Conservation (phyloP, 2,329 filamentous ascomycete genomes). For the Aspergillus unguis region DNA sequence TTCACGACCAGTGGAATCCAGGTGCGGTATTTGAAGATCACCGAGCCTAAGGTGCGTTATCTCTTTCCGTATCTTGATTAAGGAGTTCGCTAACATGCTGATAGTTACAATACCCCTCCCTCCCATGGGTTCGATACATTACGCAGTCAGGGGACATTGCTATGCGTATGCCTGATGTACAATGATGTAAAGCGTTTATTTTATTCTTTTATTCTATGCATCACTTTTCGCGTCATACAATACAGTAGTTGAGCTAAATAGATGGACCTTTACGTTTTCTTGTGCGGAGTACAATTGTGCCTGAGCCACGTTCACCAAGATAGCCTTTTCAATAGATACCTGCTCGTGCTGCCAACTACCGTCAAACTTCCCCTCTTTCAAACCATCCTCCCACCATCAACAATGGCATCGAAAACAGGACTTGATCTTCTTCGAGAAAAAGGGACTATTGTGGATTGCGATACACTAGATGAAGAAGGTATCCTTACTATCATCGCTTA, state of each 20-base stretch:
- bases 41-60: slow-evolving; percentile 85
- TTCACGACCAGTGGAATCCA: slow-evolving; percentile 99
- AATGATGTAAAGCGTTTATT: slow-evolving; percentile 48
- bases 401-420: slow-evolving; percentile 17
- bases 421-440: slow-evolving; percentile 45
- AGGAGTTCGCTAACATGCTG: neutral
- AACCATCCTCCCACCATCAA: neutral
- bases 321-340: neutral
- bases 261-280: neutral
- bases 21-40: slow-evolving; percentile 97
- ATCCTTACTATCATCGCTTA: neutral
- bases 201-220: neutral
- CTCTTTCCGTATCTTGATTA: neutral
- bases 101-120: slow-evolving; percentile 93
- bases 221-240: neutral
- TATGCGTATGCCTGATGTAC: slow-evolving; percentile 86
- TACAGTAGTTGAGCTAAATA: slow-evolving; percentile 6
- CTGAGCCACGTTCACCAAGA: too few species aligned
- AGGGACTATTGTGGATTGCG: slow-evolving; percentile 49
- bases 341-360: too few species aligned
- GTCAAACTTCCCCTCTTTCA: neutral
- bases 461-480: slow-evolving; percentile 52
- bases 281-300: neutral
- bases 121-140: slow-evolving; percentile 98
- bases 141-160: slow-evolving; percentile 97